Evolutionary conservation across 2,329 filamentous ascomycete genomes (phyloP).

Genomic region (Penicillium digitatum): DNA sequence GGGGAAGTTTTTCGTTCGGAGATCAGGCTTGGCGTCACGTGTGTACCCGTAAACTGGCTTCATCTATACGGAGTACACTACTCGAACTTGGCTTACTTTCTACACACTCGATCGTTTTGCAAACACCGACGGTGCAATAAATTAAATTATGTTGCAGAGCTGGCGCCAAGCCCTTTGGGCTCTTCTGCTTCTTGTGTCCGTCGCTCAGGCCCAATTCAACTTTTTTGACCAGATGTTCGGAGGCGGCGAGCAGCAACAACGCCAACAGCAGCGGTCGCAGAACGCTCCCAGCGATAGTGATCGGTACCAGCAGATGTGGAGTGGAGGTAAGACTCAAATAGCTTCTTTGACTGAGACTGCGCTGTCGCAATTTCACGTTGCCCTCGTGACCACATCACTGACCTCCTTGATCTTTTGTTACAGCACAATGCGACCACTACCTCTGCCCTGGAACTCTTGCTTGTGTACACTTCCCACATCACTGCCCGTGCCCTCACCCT

Average conservation of each 20-base stretch:
- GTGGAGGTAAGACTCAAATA: conserved; percentile 54
- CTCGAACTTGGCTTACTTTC: not conserved
- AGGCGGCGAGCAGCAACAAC: conserved; percentile 54
- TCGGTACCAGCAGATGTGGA: conserved; percentile 71
- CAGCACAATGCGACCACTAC: conserved; percentile 86
- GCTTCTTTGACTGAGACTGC: not conserved
- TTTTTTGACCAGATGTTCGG: conserved; percentile 99
- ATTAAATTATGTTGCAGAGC: conserved; percentile 26
- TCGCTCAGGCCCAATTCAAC: conserved; percentile 75
- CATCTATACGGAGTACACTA: conserved; percentile 18
- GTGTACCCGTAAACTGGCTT: conserved; percentile 31
- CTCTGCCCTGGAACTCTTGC: conserved; percentile 91
- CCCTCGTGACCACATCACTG: not conserved
- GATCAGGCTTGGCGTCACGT: conserved; percentile 30
- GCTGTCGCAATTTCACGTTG: not conserved
- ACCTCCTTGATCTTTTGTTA: conserved; percentile 22
- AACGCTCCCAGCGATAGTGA: conserved; percentile 80
- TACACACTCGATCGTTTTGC: not conserved
- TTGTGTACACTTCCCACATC: conserved; percentile 93
- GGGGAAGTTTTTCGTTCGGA: conserved; percentile 30
- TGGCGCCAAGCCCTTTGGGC: conserved; percentile 31
- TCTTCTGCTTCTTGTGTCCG: conserved; percentile 57
- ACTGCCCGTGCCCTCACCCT: conserved; percentile 88
- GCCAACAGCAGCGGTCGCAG: conserved; percentile 56
- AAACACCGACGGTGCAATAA: not conserved